Percentiles rank a stretch among this genome's conserved stretches.
These are phyloP conservation scores for Zoysia pacifica DNA, from an alignment of 176 grass and related monocot species.

Conservation along the genomic window DNA sequence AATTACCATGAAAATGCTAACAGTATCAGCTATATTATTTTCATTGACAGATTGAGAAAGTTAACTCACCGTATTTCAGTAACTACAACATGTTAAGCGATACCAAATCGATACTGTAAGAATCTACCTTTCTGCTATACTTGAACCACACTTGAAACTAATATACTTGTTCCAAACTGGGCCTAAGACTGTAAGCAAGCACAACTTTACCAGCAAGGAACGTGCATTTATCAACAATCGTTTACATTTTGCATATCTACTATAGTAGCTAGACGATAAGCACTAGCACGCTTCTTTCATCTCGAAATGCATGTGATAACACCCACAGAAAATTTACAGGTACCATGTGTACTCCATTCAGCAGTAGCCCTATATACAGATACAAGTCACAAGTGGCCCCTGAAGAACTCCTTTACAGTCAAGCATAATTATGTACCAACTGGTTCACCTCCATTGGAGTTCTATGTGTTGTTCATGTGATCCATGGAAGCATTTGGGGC, in stretches of 20 bases:
- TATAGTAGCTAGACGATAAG: background rate
- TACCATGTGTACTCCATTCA: conserved; percentile 30
- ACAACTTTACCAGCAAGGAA: conserved; percentile 28
- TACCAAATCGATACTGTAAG: too few species aligned
- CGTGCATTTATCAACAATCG: conserved; percentile 14
- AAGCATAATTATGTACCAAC: conserved; percentile 31
- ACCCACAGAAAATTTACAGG: conserved; percentile 41
- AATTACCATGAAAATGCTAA: too few species aligned
- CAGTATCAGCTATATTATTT: too few species aligned
- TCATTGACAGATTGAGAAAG: too few species aligned
- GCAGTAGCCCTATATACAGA: conserved; percentile 3
- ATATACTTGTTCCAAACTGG: too few species aligned
- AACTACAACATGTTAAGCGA: too few species aligned
- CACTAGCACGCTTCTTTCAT: background rate
- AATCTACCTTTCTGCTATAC: too few species aligned
- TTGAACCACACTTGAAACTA: too few species aligned
- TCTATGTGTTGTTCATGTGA: conserved; percentile 8
- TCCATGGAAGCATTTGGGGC: conserved; percentile 52
- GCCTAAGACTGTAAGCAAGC: background rate
- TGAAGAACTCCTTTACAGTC: conserved; percentile 14
- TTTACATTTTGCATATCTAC: conserved; percentile 6
- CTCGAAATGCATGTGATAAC: conserved; percentile 16
- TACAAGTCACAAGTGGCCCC: background rate
- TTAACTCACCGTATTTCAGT: too few species aligned
- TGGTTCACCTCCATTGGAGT: conserved; percentile 12